phyloP scores from a whole-genome alignment of 441 rosid species.

The Euphorbia celastroides region DNA sequence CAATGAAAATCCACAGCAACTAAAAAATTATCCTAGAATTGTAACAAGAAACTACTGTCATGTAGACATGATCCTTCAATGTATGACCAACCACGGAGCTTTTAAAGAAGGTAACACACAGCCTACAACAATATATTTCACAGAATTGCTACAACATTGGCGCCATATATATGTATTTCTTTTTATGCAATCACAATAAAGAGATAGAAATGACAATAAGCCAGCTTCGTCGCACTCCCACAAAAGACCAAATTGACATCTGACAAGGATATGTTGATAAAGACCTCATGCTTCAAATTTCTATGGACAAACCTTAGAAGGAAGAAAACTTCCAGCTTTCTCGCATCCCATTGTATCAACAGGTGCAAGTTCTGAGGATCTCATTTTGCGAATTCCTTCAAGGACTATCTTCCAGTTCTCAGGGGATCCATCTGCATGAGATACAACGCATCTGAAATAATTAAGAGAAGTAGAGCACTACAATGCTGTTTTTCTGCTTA shows the following conservation, averaged over 20 bases:
- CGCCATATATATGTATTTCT: background rate
- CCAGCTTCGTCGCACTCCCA: background rate
- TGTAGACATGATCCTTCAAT: background rate
- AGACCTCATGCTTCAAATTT: background rate
- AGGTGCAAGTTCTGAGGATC: slow-evolving; percentile 64
- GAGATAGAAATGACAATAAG: slow-evolving; percentile 1
- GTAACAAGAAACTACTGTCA: background rate
- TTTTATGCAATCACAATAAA: background rate
- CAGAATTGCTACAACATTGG: background rate
- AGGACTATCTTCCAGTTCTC: slow-evolving; percentile 76
- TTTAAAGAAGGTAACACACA: background rate
- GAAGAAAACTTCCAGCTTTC: slow-evolving; percentile 79
- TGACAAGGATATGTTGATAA: background rate
- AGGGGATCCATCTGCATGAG: slow-evolving; percentile 49
- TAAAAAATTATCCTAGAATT: background rate
- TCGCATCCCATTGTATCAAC: slow-evolving; percentile 80
- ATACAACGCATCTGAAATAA: slow-evolving; percentile 9
- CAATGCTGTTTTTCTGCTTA: background rate
- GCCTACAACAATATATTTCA: background rate
- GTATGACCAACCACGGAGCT: background rate
- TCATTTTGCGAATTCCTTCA: slow-evolving; percentile 71
- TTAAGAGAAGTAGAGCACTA: slow-evolving; percentile 2
- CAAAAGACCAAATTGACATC: background rate
- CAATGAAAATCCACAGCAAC: background rate
- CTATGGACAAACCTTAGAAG: slow-evolving; percentile 61